Evolutionary conservation across 805 yeast species (phyloP).

Genomic region (Wickerhamomyces pijperi): DNA sequence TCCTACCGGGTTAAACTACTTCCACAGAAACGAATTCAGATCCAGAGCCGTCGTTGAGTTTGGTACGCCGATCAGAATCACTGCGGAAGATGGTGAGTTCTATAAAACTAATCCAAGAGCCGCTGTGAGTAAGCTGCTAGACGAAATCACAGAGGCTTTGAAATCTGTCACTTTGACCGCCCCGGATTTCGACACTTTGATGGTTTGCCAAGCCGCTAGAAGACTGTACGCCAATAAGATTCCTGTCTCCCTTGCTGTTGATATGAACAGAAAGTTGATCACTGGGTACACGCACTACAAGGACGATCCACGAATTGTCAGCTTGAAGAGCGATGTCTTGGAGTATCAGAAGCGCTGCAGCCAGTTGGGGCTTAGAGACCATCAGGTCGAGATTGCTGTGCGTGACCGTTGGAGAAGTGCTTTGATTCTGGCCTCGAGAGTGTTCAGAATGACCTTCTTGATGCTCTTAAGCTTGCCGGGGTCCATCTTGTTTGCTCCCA

Average conservation of each 20-base stretch:
- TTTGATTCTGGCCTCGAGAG: constrained; percentile 40
- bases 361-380: constrained; percentile 57
- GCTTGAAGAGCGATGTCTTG: constrained; percentile 51
- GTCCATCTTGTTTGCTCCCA: constrained; percentile 70
- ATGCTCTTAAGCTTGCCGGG: constrained; percentile 74
- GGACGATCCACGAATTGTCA: constrained; percentile 57
- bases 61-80: constrained; percentile 74
- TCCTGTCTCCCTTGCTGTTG: constrained; percentile 72
- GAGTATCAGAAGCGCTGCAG: constrained; percentile 56
- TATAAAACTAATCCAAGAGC: constrained; percentile 62
- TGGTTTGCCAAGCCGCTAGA: constrained; percentile 91
- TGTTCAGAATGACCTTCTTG: constrained; percentile 39
- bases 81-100: constrained; percentile 44
- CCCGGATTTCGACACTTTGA: constrained; percentile 84
- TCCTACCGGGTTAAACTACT: constrained; percentile 94
- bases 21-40: constrained; percentile 88
- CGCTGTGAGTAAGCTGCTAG: constrained; percentile 64
- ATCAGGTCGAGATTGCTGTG: constrained; percentile 50
- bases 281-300: constrained; percentile 70
- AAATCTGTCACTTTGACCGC: constrained; percentile 87
- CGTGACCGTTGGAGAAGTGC: constrained; percentile 36
- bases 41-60: constrained; percentile 91
- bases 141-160: constrained; percentile 62
- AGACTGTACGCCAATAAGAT: constrained; percentile 63
- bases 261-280: constrained; percentile 81